Evolutionary conservation across 73 alveolate species (phyloP).

Genomic region (Paramecium sonneborni): DNA sequence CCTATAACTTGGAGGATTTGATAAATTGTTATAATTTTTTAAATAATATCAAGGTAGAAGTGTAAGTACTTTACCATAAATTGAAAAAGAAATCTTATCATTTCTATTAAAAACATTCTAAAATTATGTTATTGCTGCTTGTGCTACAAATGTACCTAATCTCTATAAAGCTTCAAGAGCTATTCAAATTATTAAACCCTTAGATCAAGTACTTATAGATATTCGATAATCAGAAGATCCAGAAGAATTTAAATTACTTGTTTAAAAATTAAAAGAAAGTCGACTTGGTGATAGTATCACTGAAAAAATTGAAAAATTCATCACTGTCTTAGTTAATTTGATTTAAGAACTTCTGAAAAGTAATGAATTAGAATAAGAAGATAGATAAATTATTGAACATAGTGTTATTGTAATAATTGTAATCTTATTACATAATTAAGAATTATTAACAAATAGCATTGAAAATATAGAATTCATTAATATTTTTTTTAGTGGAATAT

Average conservation of each 20-base stretch:
- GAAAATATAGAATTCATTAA: constrained; percentile 25
- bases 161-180: constrained; percentile 61
- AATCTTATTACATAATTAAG: constrained; percentile 47
- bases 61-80: constrained; percentile 17
- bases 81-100: constrained; percentile 56
- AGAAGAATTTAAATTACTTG: constrained; percentile 27
- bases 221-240: constrained; percentile 46
- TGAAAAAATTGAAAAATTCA: constrained; percentile 51
- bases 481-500: constrained; percentile 54
- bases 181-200: constrained; percentile 34
- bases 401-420: constrained; percentile 54
- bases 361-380: constrained; percentile 68
- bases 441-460: not conserved
- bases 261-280: constrained; percentile 45
- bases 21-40: not conserved
- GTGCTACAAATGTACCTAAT: constrained; percentile 50
- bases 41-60: constrained; percentile 19
- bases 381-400: constrained; percentile 69
- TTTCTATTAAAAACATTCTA: constrained; percentile 62
- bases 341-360: constrained; percentile 9
- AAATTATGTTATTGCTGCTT: constrained; percentile 69
- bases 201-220: not conserved
- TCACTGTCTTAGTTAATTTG: constrained; percentile 20
- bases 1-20: constrained; percentile 61
- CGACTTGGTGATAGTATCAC: constrained; percentile 59